Evolutionary conservation across 148 eudicot species (phyloP), one percentile per base, ranked within the genome.

Genomic region (Rhododendron henanense): DNA sequence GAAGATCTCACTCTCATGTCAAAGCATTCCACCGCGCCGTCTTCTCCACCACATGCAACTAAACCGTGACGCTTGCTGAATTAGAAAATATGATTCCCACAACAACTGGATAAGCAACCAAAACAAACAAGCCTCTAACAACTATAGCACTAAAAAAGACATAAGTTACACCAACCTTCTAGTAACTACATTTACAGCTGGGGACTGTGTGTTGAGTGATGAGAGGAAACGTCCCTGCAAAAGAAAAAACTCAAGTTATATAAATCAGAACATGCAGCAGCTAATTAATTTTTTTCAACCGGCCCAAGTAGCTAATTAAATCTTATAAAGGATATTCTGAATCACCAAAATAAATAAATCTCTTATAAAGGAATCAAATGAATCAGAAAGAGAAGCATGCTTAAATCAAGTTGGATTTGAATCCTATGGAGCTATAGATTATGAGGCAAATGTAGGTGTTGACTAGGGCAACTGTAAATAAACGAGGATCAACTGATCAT

Each of bases 1-100:
- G 98, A 93, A 81, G 95, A 94, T 90, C 92, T 92, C 18, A 84
- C 85, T 88, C 99, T 93, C 94, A 90, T 90, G 88, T 97, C 99
- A 94, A 97, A 97, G 91, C 98, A 97, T 93, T 97, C 99, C 50
- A 97, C 93, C 80, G 95, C 95, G 44, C 99, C 99, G 84, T 97
- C 99, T 84, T 97, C 98, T 47, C 99, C 99, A 85, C 99, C 99
- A 90, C 95, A 90, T 87, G 99, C 99, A 85, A 97, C 95, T 91
- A 95, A 90, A 53, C 98, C 98, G 78, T 97, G 99, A 86, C 91
- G 85, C 88, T 92, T 95, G 91, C 99, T 97, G 93, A 78, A 90
- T 86, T 78, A 23, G 23, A 83, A 78, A 51, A 81, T 31, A 83
- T 73, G 85, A 69, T 31, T 28, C 31, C 47, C 71, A 75, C 84